Conservation (phyloP, 140 eudicot species). For the Senecio squalidus region DNA sequence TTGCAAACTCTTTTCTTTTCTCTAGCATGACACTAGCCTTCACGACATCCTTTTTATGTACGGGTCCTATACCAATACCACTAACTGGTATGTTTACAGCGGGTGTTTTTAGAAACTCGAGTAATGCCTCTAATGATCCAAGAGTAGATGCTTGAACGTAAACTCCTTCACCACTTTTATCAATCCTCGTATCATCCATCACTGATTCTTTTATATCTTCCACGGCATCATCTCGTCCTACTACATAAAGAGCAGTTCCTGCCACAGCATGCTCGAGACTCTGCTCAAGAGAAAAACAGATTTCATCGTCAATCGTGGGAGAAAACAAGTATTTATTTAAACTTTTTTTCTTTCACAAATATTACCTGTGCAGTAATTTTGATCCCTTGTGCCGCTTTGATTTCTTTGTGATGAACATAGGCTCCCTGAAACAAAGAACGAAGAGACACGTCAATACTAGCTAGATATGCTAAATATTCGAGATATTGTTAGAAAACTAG, state of each 20-base stretch:
- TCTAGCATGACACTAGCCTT: conserved; percentile 87
- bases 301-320: neutral
- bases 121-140: conserved; percentile 81
- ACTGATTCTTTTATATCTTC: conserved; percentile 63
- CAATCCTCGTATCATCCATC: conserved; percentile 86
- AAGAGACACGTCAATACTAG: no score
- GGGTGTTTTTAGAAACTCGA: conserved; percentile 72
- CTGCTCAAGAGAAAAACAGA: conserved; percentile 17
- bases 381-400: conserved; percentile 96
- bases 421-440: conserved; percentile 49
- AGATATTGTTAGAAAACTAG: no score
- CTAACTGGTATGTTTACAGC: conserved; percentile 87
- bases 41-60: conserved; percentile 90
- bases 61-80: conserved; percentile 87
- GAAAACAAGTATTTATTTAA: no score
- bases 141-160: conserved; percentile 91
- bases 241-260: no score
- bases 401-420: conserved; percentile 68
- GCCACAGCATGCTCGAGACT: conserved; percentile 95
- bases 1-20: conserved; percentile 72
- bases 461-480: no score
- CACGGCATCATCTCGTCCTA: conserved; percentile 67
- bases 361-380: conserved; percentile 83
- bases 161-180: conserved; percentile 84
- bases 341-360: no score